Evolutionary conservation across 2,329 filamentous ascomycete species (phyloP).

Genomic region (Stromatinia cepivora): DNA sequence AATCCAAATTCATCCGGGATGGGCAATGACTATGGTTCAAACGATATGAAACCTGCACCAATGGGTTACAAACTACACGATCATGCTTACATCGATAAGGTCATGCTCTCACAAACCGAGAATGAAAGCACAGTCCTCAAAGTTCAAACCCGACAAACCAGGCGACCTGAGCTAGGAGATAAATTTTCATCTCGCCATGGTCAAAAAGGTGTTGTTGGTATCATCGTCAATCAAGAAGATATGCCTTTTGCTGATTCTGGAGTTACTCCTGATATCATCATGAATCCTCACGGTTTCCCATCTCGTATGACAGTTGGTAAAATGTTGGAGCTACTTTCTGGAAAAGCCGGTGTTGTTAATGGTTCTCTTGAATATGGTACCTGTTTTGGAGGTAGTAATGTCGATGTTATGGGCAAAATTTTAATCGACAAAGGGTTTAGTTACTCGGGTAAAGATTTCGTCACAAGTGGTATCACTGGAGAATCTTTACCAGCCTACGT

Average conservation of each 20-base stretch:
- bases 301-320: slow-evolving; percentile 99
- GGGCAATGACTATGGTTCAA: slow-evolving; percentile 63
- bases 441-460: slow-evolving; percentile 96
- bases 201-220: slow-evolving; percentile 95
- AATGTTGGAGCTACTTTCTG: slow-evolving; percentile 90
- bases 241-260: slow-evolving; percentile 93
- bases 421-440: slow-evolving; percentile 88
- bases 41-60: slow-evolving; percentile 64
- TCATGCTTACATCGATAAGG: slow-evolving; percentile 90
- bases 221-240: slow-evolving; percentile 95
- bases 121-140: slow-evolving; percentile 86
- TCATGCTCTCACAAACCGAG: slow-evolving; percentile 89
- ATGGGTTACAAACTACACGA: slow-evolving; percentile 82
- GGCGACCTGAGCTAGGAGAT: slow-evolving; percentile 91
- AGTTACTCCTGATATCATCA: slow-evolving; percentile 97
- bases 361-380: slow-evolving; percentile 89
- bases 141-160: slow-evolving; percentile 92
- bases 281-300: slow-evolving; percentile 99
- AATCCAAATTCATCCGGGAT: slow-evolving; percentile 74
- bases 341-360: slow-evolving; percentile 86
- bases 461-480: slow-evolving; percentile 92
- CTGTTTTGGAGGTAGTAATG: slow-evolving; percentile 78
- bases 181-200: slow-evolving; percentile 99
- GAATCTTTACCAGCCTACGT: slow-evolving; percentile 94
- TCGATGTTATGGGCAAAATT: slow-evolving; percentile 85